Evolutionary conservation across 441 rosid species (phyloP).

Genomic region (Kokia cookei): DNA sequence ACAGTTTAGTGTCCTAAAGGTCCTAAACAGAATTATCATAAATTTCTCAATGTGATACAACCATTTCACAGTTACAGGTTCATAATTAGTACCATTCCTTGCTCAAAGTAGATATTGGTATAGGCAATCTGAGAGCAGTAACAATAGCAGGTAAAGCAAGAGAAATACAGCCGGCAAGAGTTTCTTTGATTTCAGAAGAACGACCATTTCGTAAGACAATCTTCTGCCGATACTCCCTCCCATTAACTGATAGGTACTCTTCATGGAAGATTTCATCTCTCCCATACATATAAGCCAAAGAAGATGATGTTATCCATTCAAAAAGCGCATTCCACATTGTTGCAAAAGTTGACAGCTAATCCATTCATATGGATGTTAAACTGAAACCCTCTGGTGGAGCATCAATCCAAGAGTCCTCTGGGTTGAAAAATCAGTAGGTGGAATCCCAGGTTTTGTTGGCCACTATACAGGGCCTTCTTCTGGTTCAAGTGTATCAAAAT

Average conservation of each 20-base stretch:
- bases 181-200: constrained; percentile 83
- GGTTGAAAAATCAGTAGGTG: constrained; percentile 54
- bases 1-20: neutral
- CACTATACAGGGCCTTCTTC: constrained; percentile 48
- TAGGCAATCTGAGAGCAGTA: constrained; percentile 53
- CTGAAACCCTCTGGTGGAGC: constrained; percentile 78
- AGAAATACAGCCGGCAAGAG: constrained; percentile 70
- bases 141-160: constrained; percentile 73
- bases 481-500: constrained; percentile 26
- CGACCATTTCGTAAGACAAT: constrained; percentile 49
- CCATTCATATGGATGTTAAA: constrained; percentile 18
- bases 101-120: constrained; percentile 68
- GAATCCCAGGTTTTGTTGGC: constrained; percentile 62
- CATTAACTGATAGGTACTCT: constrained; percentile 57
- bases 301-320: constrained; percentile 84
- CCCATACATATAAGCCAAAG: constrained; percentile 80
- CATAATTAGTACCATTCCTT: constrained; percentile 55
- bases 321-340: constrained; percentile 85
- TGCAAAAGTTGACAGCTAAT: constrained; percentile 77
- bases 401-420: constrained; percentile 84
- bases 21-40: neutral
- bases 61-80: constrained; percentile 1
- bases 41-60: neutral
- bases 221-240: constrained; percentile 61
- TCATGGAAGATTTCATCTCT: constrained; percentile 69